phyloP scores from a whole-genome alignment of 2,329 filamentous ascomycete species.

The Zarea fungicola region DNA sequence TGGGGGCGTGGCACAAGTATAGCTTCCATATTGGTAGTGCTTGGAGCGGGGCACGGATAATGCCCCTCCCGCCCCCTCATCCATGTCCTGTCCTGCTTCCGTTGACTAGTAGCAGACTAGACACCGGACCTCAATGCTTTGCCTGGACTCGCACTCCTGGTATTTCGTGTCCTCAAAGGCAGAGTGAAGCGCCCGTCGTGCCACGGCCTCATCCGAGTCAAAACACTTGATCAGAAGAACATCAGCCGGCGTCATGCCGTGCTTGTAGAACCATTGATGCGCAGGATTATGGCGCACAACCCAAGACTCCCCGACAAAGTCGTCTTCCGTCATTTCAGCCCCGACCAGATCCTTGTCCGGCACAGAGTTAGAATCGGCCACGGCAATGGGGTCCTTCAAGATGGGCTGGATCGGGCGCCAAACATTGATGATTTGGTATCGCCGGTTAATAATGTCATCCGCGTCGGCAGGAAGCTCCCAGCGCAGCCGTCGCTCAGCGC shows the following conservation, averaged over 20 bases:
- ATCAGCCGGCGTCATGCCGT: conserved; percentile 46
- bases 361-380: conserved; percentile 47
- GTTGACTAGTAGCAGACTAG: conserved; percentile 57
- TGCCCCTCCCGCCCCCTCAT: neutral
- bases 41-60: neutral
- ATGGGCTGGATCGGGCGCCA: conserved; percentile 34
- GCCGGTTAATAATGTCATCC: conserved; percentile 28
- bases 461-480: conserved; percentile 42
- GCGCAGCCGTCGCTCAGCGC: conserved; percentile 26
- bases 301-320: conserved; percentile 45
- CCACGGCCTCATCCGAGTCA: conserved; percentile 54
- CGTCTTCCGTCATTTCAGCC: conserved; percentile 44
- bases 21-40: neutral
- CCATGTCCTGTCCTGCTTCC: neutral
- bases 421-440: conserved; percentile 51
- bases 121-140: conserved; percentile 62
- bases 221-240: conserved; percentile 58
- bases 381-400: conserved; percentile 43
- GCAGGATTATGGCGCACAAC: conserved; percentile 34
- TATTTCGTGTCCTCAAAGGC: conserved; percentile 49
- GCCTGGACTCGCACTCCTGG: conserved; percentile 48
- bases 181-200: conserved; percentile 47
- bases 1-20: no score
- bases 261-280: conserved; percentile 50
- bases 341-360: conserved; percentile 46